These are phyloP conservation scores for Pisolithus tinctorius DNA, from an alignment of 768 basidiomycete species.

Conservation along the genomic window DNA sequence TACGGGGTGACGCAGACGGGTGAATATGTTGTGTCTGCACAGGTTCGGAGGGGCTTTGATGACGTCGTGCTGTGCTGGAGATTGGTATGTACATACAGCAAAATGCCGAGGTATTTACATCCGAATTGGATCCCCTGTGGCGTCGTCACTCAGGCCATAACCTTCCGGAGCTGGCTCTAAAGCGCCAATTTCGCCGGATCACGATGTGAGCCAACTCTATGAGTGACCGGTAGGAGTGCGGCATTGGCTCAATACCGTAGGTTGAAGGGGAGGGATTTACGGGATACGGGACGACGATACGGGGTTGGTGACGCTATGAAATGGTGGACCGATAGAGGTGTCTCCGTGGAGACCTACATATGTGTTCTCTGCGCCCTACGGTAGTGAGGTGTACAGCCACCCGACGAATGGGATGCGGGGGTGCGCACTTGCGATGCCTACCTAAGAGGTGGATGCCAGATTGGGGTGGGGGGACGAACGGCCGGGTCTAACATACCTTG, in stretches of 20 bases:
- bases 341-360: background rate
- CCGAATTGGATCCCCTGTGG: no score
- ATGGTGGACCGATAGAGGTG: background rate
- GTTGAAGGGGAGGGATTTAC: background rate
- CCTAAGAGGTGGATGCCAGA: background rate
- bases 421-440: no score
- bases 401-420: background rate
- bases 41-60: background rate
- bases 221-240: background rate
- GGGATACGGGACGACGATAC: background rate
- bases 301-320: background rate
- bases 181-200: background rate
- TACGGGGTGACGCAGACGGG: no score
- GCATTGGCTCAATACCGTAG: background rate
- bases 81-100: background rate
- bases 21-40: no score
- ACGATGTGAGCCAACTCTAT: background rate
- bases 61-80: conserved; percentile 1
- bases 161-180: no score
- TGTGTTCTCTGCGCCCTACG: background rate
- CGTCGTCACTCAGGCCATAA: no score
- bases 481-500: conserved; percentile 18
- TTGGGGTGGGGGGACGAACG: conserved; percentile 8
- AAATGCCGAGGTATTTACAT: no score
- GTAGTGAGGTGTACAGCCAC: background rate